Percentiles rank a stretch among this genome's conserved stretches.
Conservation (phyloP, 2,329 filamentous ascomycete species). For the Colletotrichum cordylinicola region DNA sequence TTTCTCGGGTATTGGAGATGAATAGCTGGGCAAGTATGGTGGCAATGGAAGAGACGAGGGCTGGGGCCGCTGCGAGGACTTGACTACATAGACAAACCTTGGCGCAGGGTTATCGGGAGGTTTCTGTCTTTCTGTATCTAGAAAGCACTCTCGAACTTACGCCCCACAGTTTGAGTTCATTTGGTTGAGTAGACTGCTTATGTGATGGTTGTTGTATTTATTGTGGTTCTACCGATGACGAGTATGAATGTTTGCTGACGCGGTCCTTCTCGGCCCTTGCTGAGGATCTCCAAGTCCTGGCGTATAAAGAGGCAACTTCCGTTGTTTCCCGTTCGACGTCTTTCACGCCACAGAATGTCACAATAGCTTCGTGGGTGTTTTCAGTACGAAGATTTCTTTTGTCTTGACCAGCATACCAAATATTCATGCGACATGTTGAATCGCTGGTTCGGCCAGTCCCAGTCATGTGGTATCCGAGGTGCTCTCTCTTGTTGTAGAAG, state of each 20-base stretch:
- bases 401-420: neutral
- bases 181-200: fast-evolving
- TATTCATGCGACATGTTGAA: neutral
- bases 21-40: neutral
- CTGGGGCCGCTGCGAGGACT: neutral
- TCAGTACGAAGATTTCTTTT: too few species aligned
- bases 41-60: neutral
- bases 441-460: too few species aligned
- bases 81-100: too few species aligned
- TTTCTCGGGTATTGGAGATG: neutral
- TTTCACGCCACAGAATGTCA: neutral
- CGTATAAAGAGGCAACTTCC: neutral
- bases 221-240: neutral
- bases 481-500: neutral
- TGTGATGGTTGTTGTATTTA: neutral
- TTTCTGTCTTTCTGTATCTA: too few species aligned
- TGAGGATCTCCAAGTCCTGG: neutral
- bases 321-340: neutral
- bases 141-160: too few species aligned
- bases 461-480: neutral
- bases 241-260: neutral
- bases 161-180: too few species aligned
- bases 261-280: neutral
- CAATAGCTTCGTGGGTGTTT: too few species aligned
- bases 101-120: too few species aligned